Evolutionary conservation across 371 early-diverging fungal genomes (phyloP).

Genomic region (Dichotomocladium elegans): DNA sequence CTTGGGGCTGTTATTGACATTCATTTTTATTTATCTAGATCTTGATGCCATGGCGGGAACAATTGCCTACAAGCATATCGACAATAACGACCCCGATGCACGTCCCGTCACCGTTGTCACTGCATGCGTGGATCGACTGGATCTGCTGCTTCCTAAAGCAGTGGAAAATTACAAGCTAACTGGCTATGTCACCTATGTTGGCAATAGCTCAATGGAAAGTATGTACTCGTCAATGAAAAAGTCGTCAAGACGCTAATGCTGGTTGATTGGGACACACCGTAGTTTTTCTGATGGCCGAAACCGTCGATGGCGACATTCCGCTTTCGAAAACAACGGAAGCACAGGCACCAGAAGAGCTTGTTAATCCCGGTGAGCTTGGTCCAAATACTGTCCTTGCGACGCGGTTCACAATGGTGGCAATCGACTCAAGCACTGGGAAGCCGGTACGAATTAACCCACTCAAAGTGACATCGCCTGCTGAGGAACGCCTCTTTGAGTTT

Average conservation of each 20-base stretch:
- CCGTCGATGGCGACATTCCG: slow-evolving; percentile 1
- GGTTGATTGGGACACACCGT: background rate
- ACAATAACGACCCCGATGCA: slow-evolving; percentile 40
- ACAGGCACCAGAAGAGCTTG: background rate
- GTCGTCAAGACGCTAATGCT: background rate
- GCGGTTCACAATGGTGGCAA: slow-evolving; percentile 91
- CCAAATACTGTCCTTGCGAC: slow-evolving; percentile 68
- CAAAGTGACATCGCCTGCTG: slow-evolving; percentile 63
- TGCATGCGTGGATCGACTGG: slow-evolving; percentile 86
- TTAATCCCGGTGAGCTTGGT: slow-evolving; percentile 12
- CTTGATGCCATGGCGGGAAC: slow-evolving; percentile 83
- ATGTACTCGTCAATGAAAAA: background rate
- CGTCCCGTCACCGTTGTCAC: slow-evolving; percentile 79
- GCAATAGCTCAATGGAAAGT: slow-evolving; percentile 89
- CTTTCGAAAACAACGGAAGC: background rate
- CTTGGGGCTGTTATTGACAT: too few relatives aligned
- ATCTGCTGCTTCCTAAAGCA: slow-evolving; percentile 65
- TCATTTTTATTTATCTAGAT: slow-evolving; percentile 31
- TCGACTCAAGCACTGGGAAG: slow-evolving; percentile 69
- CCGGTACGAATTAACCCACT: slow-evolving; percentile 76
- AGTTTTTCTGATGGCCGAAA: slow-evolving; percentile 15
- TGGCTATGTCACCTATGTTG: slow-evolving; percentile 84
- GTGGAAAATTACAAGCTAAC: slow-evolving; percentile 73
- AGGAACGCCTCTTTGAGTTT: slow-evolving; percentile 66
- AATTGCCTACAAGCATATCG: slow-evolving; percentile 75